Percentiles rank a stretch among this genome's conserved stretches.
Conservation (phyloP, 345 rosid genomes). For the Rhodamnia argentea region DNA sequence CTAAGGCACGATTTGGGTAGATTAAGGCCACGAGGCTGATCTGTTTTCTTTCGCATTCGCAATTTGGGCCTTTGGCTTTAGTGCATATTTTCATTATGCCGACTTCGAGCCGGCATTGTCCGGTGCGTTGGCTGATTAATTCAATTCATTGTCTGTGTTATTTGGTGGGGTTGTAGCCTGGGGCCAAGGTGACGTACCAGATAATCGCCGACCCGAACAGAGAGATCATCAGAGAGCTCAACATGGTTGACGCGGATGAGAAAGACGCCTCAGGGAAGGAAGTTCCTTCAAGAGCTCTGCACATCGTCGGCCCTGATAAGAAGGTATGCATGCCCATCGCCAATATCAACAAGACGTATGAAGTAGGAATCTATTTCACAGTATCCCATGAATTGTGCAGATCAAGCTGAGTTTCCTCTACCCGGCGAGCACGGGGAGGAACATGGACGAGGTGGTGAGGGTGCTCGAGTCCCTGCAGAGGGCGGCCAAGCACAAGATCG, state of each 20-base stretch:
- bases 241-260: conserved; percentile 75
- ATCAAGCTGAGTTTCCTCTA: conserved; percentile 71
- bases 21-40: background rate
- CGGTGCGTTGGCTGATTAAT: background rate
- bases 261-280: conserved; percentile 26
- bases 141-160: background rate
- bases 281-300: conserved; percentile 69
- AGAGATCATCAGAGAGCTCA: conserved; percentile 46
- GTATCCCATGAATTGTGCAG: background rate
- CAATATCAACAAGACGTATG: background rate
- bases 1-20: background rate
- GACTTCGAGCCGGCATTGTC: background rate
- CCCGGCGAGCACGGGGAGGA: conserved; percentile 62
- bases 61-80: background rate
- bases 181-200: conserved; percentile 53
- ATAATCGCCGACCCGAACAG: conserved; percentile 62
- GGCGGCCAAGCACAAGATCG: conserved; percentile 43
- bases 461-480: conserved; percentile 58
- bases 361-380: background rate
- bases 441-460: conserved; percentile 70
- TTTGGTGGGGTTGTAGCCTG: background rate
- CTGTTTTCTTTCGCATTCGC: background rate
- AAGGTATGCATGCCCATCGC: conserved; percentile 9
- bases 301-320: conserved; percentile 54
- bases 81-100: background rate